Percentiles rank a stretch among this genome's conserved stretches.
Conservation (phyloP, 2,329 filamentous ascomycete species). For the Helotiales sp. region DNA sequence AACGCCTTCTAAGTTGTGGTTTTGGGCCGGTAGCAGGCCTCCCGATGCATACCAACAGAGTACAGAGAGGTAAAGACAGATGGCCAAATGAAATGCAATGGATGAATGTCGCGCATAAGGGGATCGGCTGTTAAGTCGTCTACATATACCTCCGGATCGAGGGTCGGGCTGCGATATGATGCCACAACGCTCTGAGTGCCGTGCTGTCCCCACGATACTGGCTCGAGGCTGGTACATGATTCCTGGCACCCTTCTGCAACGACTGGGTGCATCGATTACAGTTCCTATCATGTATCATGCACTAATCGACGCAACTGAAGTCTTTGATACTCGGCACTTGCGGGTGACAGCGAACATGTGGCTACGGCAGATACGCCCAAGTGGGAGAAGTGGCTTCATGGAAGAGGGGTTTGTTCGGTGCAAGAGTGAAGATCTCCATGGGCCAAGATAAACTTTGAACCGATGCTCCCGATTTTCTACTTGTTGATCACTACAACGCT, state of each 20-base stretch:
- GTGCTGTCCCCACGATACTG: background rate
- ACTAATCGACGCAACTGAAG: background rate
- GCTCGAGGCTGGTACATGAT: background rate
- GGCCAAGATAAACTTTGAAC: constrained; percentile 13
- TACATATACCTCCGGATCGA: too few relatives aligned
- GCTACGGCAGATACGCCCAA: constrained; percentile 17
- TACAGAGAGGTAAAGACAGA: background rate
- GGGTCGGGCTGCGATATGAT: constrained; percentile 12
- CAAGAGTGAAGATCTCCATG: constrained; percentile 5
- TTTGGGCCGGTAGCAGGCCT: constrained; percentile 11
- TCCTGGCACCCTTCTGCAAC: background rate
- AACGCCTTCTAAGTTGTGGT: constrained; percentile 24
- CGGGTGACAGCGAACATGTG: constrained; percentile 4
- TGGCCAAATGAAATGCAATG: constrained; percentile 10
- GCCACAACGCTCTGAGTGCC: constrained; percentile 9
- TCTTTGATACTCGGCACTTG: constrained; percentile 20
- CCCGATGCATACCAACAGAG: constrained; percentile 1
- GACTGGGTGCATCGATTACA: background rate
- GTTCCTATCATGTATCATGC: background rate
- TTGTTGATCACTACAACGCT: background rate
- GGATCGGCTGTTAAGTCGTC: constrained; percentile 5
- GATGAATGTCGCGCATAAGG: constrained; percentile 17
- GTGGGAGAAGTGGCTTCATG: constrained; percentile 6
- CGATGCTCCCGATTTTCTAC: constrained; percentile 5
- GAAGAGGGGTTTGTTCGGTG: constrained; percentile 6